Evolutionary conservation across 306 rosid species (phyloP), one percentile per base, ranked within the genome.

Genomic region (Sphenostylis stenocarpa): DNA sequence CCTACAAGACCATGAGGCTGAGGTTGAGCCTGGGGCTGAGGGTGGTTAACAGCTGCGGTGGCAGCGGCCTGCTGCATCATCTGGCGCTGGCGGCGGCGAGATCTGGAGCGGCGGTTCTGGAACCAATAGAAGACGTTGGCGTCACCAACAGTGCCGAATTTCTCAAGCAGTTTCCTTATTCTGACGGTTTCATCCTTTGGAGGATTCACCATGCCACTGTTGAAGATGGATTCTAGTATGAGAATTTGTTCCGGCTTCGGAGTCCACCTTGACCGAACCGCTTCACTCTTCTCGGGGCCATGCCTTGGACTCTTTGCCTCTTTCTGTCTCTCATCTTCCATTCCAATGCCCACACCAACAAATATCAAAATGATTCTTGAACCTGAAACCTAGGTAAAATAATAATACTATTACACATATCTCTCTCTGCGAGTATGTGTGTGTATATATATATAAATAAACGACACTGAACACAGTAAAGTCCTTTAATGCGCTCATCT

Each of bases 111-210:
- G 2, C 99, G 92, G 84, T 95, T 95, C 70, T 95, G 99, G 74
- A 95, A 95, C 99, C 97, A 95, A 88, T 95, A 95, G 75, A 95
- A 95, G 77, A 95, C 97, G 75, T 95, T 95, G 23, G 97, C 97
- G 15, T 95, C 97, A 0, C 94, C 97, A 0, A 95, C 97, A 0
- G 90, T 12, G 11, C 99, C 99, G 44, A 95, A 95, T 80, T 87
- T 95, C 87, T 95, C 94, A 0, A 95, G 96, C 13, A 95, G 70
- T 71, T 87, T 89, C 26, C 97, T 81, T 38, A 95, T 95, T 51
- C 92, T 73, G 14, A 90, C 89, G 1, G 99, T 95, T 69, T 95
- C 97, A 2, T 92, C 97, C 53, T 92, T 95, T 0, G 97, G 96
- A 1, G 97, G 99, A 64, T 95, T 95, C 0, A 92, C 97, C 94